phyloP scores from a whole-genome alignment of 257 asterid species.

The Penstemon barbatus region DNA sequence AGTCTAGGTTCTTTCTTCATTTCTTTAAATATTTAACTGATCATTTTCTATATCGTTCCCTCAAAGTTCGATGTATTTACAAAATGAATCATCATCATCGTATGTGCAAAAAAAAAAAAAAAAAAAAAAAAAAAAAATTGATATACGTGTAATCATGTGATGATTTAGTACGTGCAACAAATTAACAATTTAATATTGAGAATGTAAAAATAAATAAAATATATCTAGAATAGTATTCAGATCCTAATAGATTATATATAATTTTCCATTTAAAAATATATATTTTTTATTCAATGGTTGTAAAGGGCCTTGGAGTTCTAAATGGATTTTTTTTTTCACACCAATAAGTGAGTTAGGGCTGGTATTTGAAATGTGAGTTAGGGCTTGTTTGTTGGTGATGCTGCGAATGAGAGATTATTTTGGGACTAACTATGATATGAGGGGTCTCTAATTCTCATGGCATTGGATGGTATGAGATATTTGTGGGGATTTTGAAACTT shows the following conservation, averaged over 20 bases:
- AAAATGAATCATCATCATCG: neutral
- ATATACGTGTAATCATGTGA: neutral
- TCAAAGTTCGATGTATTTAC: slow-evolving; percentile 7
- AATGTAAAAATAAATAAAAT: too few species aligned
- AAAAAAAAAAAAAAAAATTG: too few species aligned
- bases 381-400: slow-evolving; percentile 28
- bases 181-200: too few species aligned
- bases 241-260: too few species aligned
- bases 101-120: too few species aligned
- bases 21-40: neutral
- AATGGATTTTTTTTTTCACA: too few species aligned
- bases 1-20: slow-evolving; percentile 1
- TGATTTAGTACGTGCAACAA: neutral
- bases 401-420: slow-evolving; percentile 23
- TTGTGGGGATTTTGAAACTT: slow-evolving; percentile 38
- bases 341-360: slow-evolving; percentile 20
- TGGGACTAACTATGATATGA: slow-evolving; percentile 22
- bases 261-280: too few species aligned
- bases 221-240: too few species aligned
- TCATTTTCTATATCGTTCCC: neutral
- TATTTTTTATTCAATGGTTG: slow-evolving; percentile 26
- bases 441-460: slow-evolving; percentile 28
- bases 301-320: slow-evolving; percentile 36
- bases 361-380: slow-evolving; percentile 23
- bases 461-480: slow-evolving; percentile 43